These are phyloP conservation scores for Westerdykella aurantiaca DNA, from an alignment of 2,329 filamentous ascomycete species.

Conservation along the genomic window DNA sequence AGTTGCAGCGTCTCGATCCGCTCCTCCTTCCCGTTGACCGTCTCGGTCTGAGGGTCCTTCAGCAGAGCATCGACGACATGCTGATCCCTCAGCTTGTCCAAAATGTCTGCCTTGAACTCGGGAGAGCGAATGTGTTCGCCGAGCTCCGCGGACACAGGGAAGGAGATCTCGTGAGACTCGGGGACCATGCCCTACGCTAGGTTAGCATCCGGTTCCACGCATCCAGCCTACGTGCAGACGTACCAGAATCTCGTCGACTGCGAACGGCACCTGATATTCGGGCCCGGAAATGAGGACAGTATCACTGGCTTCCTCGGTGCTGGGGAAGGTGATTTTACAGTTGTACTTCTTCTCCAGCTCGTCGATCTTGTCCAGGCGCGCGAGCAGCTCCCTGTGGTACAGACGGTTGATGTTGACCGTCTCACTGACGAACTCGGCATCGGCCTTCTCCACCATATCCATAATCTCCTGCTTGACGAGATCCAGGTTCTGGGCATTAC, in stretches of 20 bases:
- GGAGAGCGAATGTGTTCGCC: constrained; percentile 75
- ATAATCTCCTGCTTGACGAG: constrained; percentile 98
- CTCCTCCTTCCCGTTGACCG: constrained; percentile 38
- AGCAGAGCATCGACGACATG: constrained; percentile 85
- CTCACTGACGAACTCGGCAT: constrained; percentile 94
- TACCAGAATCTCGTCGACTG: constrained; percentile 89
- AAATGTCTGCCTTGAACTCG: constrained; percentile 73
- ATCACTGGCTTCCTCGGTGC: constrained; percentile 94
- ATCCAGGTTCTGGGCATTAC: constrained; percentile 94
- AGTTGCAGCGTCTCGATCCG: constrained; percentile 43
- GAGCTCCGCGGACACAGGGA: constrained; percentile 69
- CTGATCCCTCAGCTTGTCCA: constrained; percentile 79
- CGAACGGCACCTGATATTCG: constrained; percentile 96
- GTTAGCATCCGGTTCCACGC: constrained; percentile 23
- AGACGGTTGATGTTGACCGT: constrained; percentile 89
- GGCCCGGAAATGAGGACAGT: constrained; percentile 93
- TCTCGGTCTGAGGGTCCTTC: constrained; percentile 46
- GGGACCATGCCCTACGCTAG: constrained; percentile 78
- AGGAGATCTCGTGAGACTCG: constrained; percentile 85
- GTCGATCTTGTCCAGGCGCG: constrained; percentile 82
- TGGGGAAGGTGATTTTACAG: constrained; percentile 98
- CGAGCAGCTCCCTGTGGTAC: constrained; percentile 89
- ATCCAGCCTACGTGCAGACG: constrained; percentile 3
- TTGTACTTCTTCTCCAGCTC: constrained; percentile 98
- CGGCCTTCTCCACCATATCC: constrained; percentile 97